Evolutionary conservation across 306 rosid species (phyloP), one percentile per base, ranked within the genome.

Genomic region (Quercus suber): DNA sequence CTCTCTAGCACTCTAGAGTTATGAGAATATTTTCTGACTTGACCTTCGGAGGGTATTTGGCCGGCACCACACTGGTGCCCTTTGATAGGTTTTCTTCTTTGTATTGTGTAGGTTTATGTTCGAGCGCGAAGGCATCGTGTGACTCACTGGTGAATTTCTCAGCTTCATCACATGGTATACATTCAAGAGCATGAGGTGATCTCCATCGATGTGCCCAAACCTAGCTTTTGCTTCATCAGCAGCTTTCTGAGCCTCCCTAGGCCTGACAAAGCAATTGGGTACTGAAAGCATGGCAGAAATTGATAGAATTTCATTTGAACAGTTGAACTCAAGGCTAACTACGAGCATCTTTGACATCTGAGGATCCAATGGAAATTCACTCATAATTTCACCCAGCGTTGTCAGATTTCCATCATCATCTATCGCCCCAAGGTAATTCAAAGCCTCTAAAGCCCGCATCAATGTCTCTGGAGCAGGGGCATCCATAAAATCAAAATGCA

Each of bases 211-310:
- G 90, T 94, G 97, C 71, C 97, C 99, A 77, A 94, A 94, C 91
- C 91, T 88, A 82, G 99, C 97, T 84, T 94, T 94, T 0, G 99
- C 99, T 87, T 94, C 97, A 61, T 94, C 95, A 4, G 99, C 97
- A 78, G 97, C 93, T 90, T 91, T 92, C 71, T 88, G 91, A 83
- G 99, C 97, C 97, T 94, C 99, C 92, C 97, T 94, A 89, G 99
- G 99, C 99, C 99, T 95, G 90, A 94, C 93, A 92, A 94, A 94
- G 95, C 99, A 94, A 89, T 94, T 94, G 93, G 97, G 97, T 92
- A 94, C 98, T 92, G 97, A 94, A 28, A 94, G 90, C 99, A 91
- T 91, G 81, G 99, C 97, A 56, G 97, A 92, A 63, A 94, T 12
- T 4, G 99, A 94, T 31, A 94, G 86, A 61, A 94, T 94, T 87